Evolutionary conservation across 768 basidiomycete genomes (phyloP).

Genomic region (Leucosporidium creatinivorum): DNA sequence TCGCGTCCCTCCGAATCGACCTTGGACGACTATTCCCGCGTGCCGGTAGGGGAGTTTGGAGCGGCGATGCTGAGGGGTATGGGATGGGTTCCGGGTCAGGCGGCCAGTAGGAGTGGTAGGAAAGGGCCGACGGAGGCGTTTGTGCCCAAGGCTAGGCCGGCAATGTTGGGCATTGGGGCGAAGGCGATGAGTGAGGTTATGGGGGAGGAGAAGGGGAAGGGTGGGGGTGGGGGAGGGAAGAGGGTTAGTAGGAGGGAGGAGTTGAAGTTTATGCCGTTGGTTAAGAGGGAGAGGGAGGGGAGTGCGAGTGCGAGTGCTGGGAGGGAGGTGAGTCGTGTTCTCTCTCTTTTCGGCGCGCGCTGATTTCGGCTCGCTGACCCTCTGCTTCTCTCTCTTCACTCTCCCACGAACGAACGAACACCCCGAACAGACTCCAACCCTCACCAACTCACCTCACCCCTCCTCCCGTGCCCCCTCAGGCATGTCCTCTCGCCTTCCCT

Average conservation of each 20-base stretch:
- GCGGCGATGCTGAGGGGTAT: slow-evolving; percentile 88
- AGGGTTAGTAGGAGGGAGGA: slow-evolving; percentile 53
- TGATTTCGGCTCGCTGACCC: too few species aligned
- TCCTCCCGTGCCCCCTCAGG: too few species aligned
- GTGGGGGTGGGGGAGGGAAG: slow-evolving; percentile 42
- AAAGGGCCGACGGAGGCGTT: slow-evolving; percentile 67
- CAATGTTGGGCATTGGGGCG: slow-evolving; percentile 85
- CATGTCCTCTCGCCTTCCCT: too few species aligned
- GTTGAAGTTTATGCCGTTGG: slow-evolving; percentile 72
- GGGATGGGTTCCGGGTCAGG: slow-evolving; percentile 85
- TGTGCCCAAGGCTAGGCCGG: slow-evolving; percentile 71
- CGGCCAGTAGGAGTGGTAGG: slow-evolving; percentile 58
- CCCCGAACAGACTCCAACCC: too few species aligned
- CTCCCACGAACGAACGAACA: too few species aligned
- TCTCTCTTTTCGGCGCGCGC: neutral
- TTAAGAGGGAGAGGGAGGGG: slow-evolving; percentile 55
- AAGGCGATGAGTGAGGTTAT: slow-evolving; percentile 69
- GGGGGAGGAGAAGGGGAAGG: slow-evolving; percentile 45
- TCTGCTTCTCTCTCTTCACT: too few species aligned
- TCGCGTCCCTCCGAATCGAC: slow-evolving; percentile 57
- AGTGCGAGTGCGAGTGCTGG: slow-evolving; percentile 2
- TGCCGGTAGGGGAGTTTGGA: slow-evolving; percentile 89
- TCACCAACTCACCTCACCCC: too few species aligned
- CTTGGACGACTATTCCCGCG: slow-evolving; percentile 75
- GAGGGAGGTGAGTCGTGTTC: neutral